A percentile compares a stretch with the other conserved stretches of the same genome.
These are phyloP conservation scores for Salmacisia buchloeana DNA, from an alignment of 1,284 basidiomycete species.

Conservation along the genomic window DNA sequence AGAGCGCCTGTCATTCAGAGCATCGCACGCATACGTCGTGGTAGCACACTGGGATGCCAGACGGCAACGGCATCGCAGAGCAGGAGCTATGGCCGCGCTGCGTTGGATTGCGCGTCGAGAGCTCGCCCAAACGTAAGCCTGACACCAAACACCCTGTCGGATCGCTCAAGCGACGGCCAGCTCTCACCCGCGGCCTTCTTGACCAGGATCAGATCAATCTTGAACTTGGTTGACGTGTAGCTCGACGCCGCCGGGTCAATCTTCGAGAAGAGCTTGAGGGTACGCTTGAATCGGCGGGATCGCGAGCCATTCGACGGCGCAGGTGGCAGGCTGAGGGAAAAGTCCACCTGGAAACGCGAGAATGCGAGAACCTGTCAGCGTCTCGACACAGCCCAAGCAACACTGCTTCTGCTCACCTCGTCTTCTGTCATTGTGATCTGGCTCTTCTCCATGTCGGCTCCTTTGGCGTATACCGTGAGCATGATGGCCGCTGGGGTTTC, in stretches of 20 bases:
- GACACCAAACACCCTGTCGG: conserved; percentile 37
- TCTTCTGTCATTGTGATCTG: conserved; percentile 32
- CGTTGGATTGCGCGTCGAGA: not conserved
- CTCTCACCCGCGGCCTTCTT: conserved; percentile 37
- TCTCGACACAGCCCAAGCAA: not conserved
- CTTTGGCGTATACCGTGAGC: conserved; percentile 45
- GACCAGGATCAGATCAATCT: conserved; percentile 44
- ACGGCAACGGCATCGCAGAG: too few species aligned
- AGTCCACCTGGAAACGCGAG: conserved; percentile 24
- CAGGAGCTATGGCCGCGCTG: not conserved
- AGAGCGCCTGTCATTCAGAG: too few species aligned
- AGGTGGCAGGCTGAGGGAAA: conserved; percentile 35
- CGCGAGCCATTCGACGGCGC: conserved; percentile 18
- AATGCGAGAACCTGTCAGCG: too few species aligned
- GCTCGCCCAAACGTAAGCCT: conserved; percentile 45
- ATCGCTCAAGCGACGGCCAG: conserved; percentile 44
- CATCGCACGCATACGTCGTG: too few species aligned
- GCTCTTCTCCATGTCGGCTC: conserved; percentile 28
- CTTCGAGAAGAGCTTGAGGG: conserved; percentile 30
- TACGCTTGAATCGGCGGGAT: conserved; percentile 27
- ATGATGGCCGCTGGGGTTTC: conserved; percentile 45
- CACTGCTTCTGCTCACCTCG: conserved; percentile 11
- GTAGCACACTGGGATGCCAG: too few species aligned
- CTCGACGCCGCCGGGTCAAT: conserved; percentile 30
- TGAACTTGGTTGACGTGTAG: conserved; percentile 43